Conservation (phyloP, 139 green algal species). For the Eudorina sp. region DNA sequence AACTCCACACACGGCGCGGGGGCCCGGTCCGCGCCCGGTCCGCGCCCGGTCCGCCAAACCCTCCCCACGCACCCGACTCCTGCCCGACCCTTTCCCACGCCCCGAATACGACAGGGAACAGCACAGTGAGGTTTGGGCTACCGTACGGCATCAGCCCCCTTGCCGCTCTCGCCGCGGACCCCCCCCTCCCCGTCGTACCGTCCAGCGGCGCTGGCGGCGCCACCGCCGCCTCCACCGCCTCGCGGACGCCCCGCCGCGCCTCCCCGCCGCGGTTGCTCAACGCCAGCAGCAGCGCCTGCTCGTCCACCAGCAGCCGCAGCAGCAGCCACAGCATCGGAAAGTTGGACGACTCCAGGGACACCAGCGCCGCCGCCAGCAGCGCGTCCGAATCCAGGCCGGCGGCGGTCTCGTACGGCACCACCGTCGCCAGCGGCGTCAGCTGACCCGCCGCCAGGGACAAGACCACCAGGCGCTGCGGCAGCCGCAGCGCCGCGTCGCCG, state of each 20-base stretch:
- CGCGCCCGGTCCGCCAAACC: too few relatives aligned
- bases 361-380: conserved; percentile 22
- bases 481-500: not conserved
- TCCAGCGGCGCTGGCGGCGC: not conserved
- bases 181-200: not conserved
- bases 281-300: conserved; percentile 25
- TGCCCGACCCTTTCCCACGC: too few relatives aligned
- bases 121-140: too few relatives aligned
- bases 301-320: conserved; percentile 45
- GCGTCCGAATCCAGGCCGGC: not conserved
- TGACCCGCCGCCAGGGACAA: conserved; percentile 17
- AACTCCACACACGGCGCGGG: too few relatives aligned
- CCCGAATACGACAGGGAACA: too few relatives aligned
- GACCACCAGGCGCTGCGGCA: conserved; percentile 37
- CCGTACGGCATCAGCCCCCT: too few relatives aligned
- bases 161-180: too few relatives aligned
- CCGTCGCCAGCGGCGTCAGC: conserved; percentile 3
- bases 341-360: not conserved
- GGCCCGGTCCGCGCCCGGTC: too few relatives aligned
- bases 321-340: conserved; percentile 26
- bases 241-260: not conserved
- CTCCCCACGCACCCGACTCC: too few relatives aligned
- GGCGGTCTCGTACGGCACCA: conserved; percentile 11
- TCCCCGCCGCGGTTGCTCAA: not conserved
- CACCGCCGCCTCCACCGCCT: conserved; percentile 25